A percentile compares a stretch with the other conserved stretches of the same genome.
Conservation (phyloP, 2,329 filamentous ascomycete genomes). For the Didymella pinodella region DNA sequence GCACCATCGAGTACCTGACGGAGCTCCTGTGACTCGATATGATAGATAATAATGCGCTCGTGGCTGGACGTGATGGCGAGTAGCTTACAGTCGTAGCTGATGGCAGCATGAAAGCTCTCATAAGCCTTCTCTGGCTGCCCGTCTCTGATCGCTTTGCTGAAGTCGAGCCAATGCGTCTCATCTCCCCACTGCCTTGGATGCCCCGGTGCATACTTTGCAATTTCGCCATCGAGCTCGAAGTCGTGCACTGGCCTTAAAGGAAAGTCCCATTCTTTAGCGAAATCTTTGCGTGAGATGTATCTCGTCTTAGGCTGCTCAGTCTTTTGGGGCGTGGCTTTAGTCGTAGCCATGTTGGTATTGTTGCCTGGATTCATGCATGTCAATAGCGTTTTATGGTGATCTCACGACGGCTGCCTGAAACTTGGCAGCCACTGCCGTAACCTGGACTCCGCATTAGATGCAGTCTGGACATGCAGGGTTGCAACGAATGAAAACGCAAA, state of each 20-base stretch:
- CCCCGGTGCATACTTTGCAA: conserved; percentile 27
- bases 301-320: not conserved
- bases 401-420: conserved; percentile 4
- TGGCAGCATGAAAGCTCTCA: conserved; percentile 21
- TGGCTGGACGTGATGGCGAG: conserved; percentile 32
- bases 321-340: not conserved
- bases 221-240: conserved; percentile 23
- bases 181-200: conserved; percentile 30
- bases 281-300: conserved; percentile 19
- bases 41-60: conserved; percentile 31
- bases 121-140: not conserved
- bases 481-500: conserved; percentile 3
- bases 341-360: conserved; percentile 1
- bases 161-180: conserved; percentile 22
- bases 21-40: conserved; percentile 33
- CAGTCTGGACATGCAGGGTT: not conserved
- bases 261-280: conserved; percentile 26
- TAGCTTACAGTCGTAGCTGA: conserved; percentile 36
- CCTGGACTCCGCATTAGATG: conserved; percentile 1
- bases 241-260: conserved; percentile 24
- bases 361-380: not conserved
- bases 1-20: conserved; percentile 36
- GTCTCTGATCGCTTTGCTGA: conserved; percentile 9
- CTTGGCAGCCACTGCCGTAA: conserved; percentile 4
- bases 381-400: not conserved